Base-by-base conservation (phyloP, 768 basidiomycete genomes). In the Stropharia rugosoannulata region DNA sequence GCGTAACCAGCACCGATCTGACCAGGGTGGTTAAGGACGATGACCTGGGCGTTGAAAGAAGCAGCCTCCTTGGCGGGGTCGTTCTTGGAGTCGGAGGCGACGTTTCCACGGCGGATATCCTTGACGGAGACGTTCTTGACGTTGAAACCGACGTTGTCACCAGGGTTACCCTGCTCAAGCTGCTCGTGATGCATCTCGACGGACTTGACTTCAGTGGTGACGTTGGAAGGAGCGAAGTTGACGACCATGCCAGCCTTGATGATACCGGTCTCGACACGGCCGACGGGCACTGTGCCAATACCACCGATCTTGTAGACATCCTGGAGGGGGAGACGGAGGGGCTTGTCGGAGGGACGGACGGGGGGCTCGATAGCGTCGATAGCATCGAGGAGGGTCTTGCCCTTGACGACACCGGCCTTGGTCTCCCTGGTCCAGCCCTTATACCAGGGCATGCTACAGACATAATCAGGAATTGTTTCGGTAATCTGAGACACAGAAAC, bases 271-370 rank as follows among this genome's bases (percentile, higher is more conserved):
- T 99, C 97, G 67, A 99, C 97, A 92, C 97, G 97, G 75, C 97
- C 97, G 79, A 99, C 97, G 74, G 97, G 97, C 70, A 99, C 97
- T 68, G 97, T 99, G 65, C 97, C 97, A 65, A 99, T 99, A 93
- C 97, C 97, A 80, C 97, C 97, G 69, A 99, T 99, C 86, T 99
- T 99, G 93, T 99, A 98, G 71, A 99, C 97, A 86, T 99, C 97
- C 87, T 99, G 96, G 75, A 97, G 94, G 68, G 96, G 95, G 65
- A 99, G 95, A 79, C 97, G 95, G 81, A 99, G 97, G 66, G 97
- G 96, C 85, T 98, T 98, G 83, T 99, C 97, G 73, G 90, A 89
- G 61, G 97, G 97, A 76, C 97, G 93, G 64, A 80, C 75, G 61
- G 97, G 97, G 70, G 97, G 95, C 71, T 99, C 97, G 70, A 99